Conservation (phyloP, 2,329 filamentous ascomycete species). For the Pseudocercospora vitis region DNA sequence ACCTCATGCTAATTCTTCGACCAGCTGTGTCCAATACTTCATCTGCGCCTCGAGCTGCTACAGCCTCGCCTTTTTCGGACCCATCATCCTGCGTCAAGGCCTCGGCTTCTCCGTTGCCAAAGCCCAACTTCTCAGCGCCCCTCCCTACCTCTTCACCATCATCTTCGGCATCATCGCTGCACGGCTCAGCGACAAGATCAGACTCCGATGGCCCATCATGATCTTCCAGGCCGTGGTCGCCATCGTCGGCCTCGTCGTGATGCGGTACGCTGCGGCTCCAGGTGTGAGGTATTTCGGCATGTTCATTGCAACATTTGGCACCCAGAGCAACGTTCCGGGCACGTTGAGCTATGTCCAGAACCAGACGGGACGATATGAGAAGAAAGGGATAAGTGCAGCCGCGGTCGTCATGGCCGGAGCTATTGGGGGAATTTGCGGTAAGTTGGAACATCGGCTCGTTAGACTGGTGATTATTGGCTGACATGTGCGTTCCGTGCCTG, state of each 20-base stretch:
- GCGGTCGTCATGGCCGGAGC: slow-evolving; percentile 43
- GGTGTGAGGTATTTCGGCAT: slow-evolving; percentile 69
- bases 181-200: slow-evolving; percentile 12
- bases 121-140: slow-evolving; percentile 66
- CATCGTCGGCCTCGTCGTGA: slow-evolving; percentile 68
- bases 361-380: slow-evolving; percentile 34
- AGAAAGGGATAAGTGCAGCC: slow-evolving; percentile 34
- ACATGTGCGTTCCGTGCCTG: background rate
- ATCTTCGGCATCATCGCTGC: slow-evolving; percentile 1
- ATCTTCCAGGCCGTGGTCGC: slow-evolving; percentile 62
- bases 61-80: slow-evolving; percentile 64
- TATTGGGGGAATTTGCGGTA: slow-evolving; percentile 8
- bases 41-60: slow-evolving; percentile 15
- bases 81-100: slow-evolving; percentile 65
- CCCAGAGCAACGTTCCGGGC: slow-evolving; percentile 71
- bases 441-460: background rate
- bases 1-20: background rate
- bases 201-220: slow-evolving; percentile 57
- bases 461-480: background rate
- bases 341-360: slow-evolving; percentile 62
- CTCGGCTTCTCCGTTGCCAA: slow-evolving; percentile 60
- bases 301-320: slow-evolving; percentile 70
- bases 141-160: slow-evolving; percentile 41
- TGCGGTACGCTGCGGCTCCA: slow-evolving; percentile 62
- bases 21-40: slow-evolving; percentile 34